These are phyloP conservation scores for Fusarium odoratissimum DNA, from an alignment of 2,329 filamentous ascomycete species.

Conservation along the genomic window DNA sequence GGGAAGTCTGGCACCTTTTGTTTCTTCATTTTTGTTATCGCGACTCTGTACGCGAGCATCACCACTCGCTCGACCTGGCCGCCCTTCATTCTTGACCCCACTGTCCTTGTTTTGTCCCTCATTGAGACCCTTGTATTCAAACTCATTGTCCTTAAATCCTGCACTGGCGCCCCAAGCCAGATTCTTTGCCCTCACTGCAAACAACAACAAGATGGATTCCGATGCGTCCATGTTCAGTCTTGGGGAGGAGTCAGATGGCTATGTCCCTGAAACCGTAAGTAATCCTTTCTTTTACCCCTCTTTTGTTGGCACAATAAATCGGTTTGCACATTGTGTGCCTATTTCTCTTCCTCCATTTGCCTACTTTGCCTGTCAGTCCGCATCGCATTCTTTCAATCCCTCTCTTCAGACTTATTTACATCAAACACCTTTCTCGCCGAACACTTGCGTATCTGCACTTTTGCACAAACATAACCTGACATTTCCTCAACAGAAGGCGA, in stretches of 20 bases:
- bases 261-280: conserved; percentile 54
- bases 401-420: background rate
- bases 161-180: conserved; percentile 31
- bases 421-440: background rate
- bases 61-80: conserved; percentile 31
- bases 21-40: conserved; percentile 40
- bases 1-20: conserved; percentile 43
- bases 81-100: conserved; percentile 17
- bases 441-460: background rate
- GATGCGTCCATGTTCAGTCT: conserved; percentile 64
- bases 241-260: conserved; percentile 57
- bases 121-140: conserved; percentile 26
- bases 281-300: conserved; percentile 1
- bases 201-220: conserved; percentile 62
- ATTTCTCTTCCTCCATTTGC: background rate
- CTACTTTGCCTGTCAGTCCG: background rate
- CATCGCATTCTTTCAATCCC: conserved; percentile 8
- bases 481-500: conserved; percentile 46
- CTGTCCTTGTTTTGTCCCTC: conserved; percentile 38
- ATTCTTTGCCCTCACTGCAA: conserved; percentile 23
- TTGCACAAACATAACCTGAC: conserved; percentile 36
- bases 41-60: conserved; percentile 42
- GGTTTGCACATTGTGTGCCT: background rate
- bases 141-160: conserved; percentile 30
- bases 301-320: background rate